Base-by-base conservation (phyloP, 768 basidiomycete species). In the Paxillus rubicundulus region DNA sequence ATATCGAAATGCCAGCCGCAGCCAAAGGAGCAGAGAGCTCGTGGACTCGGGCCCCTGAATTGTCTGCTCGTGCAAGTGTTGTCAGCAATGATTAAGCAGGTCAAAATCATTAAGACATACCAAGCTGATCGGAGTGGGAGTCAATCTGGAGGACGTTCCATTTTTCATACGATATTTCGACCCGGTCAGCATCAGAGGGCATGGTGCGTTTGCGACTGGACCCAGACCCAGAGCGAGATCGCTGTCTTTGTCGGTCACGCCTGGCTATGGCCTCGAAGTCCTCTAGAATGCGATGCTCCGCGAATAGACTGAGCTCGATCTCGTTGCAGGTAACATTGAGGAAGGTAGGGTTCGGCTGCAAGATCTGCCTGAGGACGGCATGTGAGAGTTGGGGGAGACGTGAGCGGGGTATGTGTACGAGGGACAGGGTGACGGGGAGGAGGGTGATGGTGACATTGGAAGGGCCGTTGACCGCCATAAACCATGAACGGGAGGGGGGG, bases 71-170 rank as follows among this genome's bases (percentile, higher is more conserved):
- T 40, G 40, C 24, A 37, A 51, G 59, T 43, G 37, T 34, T 42
- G 49, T 48, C 55, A 36, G 39, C 46, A 53, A 50, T 27, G 5
- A 30, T 12, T 37, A 33, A 1, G 20, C 55, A 55, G 54, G 27
- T 1, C 36, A 21, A 28, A 47, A 32, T 45, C 46, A 27, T 18
- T 43, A 44, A 37, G 47, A 71, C 76, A 47, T 52, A 86, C 87
- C 86, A 36, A 85, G 74, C 53, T 79, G 78, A 64, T 89, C 82
- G 24, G 80, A 85, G 66, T 89, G 88, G 0, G 86, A 86, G 67
- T 90, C 88, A 49, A 92, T 85, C 68, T 91, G 88, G 28, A 92
- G 75, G 18, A 89, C 89, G 58, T 78, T 82, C 89, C 89, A 92
- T 53, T 76, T 77, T 54, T 89, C 87, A 55, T 78, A 81, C 1